Evolutionary conservation across 2,329 filamentous ascomycete species (phyloP), one percentile per base, ranked within the genome.

Genomic region (Tolypocladium cylindrosporum): DNA sequence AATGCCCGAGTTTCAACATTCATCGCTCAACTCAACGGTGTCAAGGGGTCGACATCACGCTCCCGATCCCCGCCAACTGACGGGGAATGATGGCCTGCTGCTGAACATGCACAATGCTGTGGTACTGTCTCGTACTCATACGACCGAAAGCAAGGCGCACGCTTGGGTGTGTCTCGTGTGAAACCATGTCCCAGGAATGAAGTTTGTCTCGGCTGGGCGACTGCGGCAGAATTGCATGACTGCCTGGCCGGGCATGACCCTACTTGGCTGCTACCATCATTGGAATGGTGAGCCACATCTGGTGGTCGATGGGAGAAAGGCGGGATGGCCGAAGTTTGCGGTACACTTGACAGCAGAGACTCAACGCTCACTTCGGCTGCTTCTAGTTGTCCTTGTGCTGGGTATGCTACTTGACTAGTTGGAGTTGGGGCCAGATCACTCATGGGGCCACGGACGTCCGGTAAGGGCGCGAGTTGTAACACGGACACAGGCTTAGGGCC

Each of bases 161-260:
- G 58, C 57, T 58, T 53, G 59, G 64, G 61, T 53, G 59, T 58
- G 63, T 65, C 62, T 59, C 60, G 60, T 60, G 57, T 54, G 11
- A 57, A 54, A 56, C 60, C 36, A 52, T 62, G 54, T 21, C 57
- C 55, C 59, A 58, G 45, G 56, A 55, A 42, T 59, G 54, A 24
- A 55, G 55, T 43, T 42, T 57, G 60, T 59, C 57, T 64, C 57
- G 55, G 51, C 31, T 52, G 24, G 34, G 19, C 39, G 57, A 53
- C 24, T 34, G 53, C 52, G 42, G 24, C 19, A 24, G 37, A 16
- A 34, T 21, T 24, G 39, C 48, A 57, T 40, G 37, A 36, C 24
- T 43, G 55, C 55, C 45, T 37, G 27, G 45, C 16, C 34, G 11
- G 16, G 14, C 19, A 24, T 21, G 34, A 36, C 40, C n/a, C 31